A percentile compares a stretch with the other conserved stretches of the same genome.
Evolutionary conservation across 495 filamentous ascomycete species (phyloP).

Genomic region (Neurospora sp.): DNA sequence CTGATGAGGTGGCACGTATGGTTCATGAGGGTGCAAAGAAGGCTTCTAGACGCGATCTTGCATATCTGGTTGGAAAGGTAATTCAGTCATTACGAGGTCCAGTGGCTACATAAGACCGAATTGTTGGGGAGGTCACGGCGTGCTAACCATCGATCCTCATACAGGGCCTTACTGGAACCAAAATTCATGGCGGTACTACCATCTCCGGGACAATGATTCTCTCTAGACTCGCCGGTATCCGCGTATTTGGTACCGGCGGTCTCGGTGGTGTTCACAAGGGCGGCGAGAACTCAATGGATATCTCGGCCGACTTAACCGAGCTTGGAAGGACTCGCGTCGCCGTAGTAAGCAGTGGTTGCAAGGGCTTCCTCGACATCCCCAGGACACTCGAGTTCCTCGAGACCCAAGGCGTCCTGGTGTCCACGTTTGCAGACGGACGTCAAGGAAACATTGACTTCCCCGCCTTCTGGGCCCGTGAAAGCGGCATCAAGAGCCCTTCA

Average conservation of each 20-base stretch:
- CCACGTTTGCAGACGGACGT: conserved; percentile 77
- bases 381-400: conserved; percentile 89
- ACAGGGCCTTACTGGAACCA: conserved; percentile 52
- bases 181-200: conserved; percentile 80
- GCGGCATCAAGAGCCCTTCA: conserved; percentile 66
- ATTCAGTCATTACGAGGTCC: conserved; percentile 5
- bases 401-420: conserved; percentile 80
- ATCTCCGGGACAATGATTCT: conserved; percentile 88
- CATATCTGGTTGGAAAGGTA: conserved; percentile 73
- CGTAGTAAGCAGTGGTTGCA: conserved; percentile 83
- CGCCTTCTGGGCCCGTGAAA: conserved; percentile 82
- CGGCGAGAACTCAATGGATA: conserved; percentile 76
- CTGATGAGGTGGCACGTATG: conserved; percentile 61
- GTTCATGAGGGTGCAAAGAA: conserved; percentile 62
- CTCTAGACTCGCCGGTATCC: conserved; percentile 78
- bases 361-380: conserved; percentile 90
- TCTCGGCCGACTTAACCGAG: conserved; percentile 92
- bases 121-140: neutral
- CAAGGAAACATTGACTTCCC: conserved; percentile 64
- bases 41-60: conserved; percentile 75
- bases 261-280: conserved; percentile 89
- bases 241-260: conserved; percentile 81
- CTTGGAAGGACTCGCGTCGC: conserved; percentile 84
- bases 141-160: neutral
- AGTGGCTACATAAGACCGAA: neutral